Evolutionary conservation across 495 filamentous ascomycete species (phyloP).

Genomic region (Paragyromitra xinjiangensis): DNA sequence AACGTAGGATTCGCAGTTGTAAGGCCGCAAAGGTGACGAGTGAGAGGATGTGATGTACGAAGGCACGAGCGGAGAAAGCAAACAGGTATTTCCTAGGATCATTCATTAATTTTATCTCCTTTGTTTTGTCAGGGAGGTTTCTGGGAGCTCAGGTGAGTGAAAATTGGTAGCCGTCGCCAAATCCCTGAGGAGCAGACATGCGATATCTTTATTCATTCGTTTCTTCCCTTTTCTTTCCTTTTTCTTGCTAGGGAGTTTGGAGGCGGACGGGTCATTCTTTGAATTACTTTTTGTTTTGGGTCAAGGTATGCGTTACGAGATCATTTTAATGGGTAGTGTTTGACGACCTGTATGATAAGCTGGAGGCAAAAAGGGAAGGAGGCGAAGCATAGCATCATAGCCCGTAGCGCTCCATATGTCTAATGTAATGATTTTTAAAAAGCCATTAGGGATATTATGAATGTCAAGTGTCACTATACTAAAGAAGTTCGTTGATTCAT

Average conservation of each 20-base stretch:
- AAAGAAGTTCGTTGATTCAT: neutral
- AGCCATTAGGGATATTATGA: neutral
- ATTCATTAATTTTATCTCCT: slow-evolving; percentile 6
- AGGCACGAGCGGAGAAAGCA: neutral
- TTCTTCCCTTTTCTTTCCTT: slow-evolving; percentile 1
- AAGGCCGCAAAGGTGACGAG: neutral
- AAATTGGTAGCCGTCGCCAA: neutral
- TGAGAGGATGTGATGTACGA: neutral
- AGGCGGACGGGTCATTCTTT: neutral
- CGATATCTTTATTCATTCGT: neutral
- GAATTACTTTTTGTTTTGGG: slow-evolving; percentile 4
- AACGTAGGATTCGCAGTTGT: neutral
- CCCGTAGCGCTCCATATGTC: slow-evolving; percentile 8
- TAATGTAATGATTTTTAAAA: slow-evolving; percentile 3
- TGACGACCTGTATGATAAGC: slow-evolving; percentile 24
- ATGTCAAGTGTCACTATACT: neutral
- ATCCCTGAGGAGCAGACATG: no score
- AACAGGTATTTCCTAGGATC: neutral
- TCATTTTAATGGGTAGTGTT: neutral
- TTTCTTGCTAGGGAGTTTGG: neutral
- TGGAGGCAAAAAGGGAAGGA: neutral
- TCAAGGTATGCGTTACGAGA: neutral
- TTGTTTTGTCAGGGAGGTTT: neutral
- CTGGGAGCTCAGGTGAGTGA: neutral
- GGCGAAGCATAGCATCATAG: neutral